Percentiles rank a stretch among this genome's conserved stretches.
Conservation (phyloP, 2,329 filamentous ascomycete species). For the Trichoderma polysporum region DNA sequence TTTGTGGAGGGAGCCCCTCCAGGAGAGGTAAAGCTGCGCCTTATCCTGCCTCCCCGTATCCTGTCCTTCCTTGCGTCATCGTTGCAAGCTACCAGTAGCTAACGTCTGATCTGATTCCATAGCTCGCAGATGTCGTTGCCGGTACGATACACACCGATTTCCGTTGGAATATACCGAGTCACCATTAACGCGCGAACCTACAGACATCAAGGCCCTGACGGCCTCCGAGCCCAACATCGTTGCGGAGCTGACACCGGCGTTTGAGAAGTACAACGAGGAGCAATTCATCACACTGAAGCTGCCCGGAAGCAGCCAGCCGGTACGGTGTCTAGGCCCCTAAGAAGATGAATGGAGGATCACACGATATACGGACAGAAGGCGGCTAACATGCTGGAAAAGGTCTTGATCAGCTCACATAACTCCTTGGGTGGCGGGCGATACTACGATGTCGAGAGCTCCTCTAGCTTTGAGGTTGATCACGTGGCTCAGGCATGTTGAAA, state of each 20-base stretch:
- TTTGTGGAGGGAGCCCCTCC: constrained; percentile 94
- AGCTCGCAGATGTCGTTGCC: constrained; percentile 87
- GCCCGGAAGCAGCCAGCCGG: constrained; percentile 72
- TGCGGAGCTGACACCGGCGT: constrained; percentile 74
- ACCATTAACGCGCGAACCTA: constrained; percentile 25
- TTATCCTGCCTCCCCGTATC: background rate
- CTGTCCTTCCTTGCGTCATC: constrained; percentile 22
- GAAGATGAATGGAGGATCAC: background rate
- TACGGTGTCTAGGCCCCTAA: constrained; percentile 22
- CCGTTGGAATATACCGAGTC: background rate
- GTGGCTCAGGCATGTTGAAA: constrained; percentile 60
- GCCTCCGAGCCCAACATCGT: constrained; percentile 66
- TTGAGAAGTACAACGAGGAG: constrained; percentile 94
- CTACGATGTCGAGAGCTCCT: constrained; percentile 85
- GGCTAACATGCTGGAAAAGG: constrained; percentile 41
- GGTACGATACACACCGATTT: constrained; percentile 51
- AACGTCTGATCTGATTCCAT: constrained; percentile 24
- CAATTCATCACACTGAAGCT: constrained; percentile 89
- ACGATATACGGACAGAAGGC: background rate
- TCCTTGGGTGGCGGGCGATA: constrained; percentile 77
- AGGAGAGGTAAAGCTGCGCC: constrained; percentile 68
- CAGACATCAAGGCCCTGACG: constrained; percentile 89
- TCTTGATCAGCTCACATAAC: constrained; percentile 86
- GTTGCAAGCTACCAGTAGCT: constrained; percentile 27
- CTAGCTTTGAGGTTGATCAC: constrained; percentile 88